Base-by-base conservation (phyloP, 306 rosid species). In the Astragalus membranaceus region DNA sequence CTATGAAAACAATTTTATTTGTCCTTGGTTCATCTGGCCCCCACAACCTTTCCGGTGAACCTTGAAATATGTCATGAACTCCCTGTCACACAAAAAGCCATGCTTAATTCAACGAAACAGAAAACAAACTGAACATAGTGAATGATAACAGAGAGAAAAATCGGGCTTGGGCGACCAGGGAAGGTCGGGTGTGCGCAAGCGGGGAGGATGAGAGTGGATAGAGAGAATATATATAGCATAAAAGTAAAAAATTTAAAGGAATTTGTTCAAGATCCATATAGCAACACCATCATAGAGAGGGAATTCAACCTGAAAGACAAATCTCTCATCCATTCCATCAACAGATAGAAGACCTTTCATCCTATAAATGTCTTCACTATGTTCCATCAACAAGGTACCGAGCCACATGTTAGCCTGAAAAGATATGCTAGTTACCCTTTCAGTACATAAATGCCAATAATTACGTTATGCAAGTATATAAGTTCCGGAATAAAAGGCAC, bases 61-160 rank as follows among this genome's bases (percentile, higher is more conserved):
- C 98, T 90, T 90, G 97, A 83, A 94, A 94, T 75, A 94, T 90
- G 82, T 94, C 98, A 67, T 94, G 98, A 69, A 90, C 98, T 53
- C 97, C 98, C 98, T 94, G 88, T 72, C 64, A 63, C 75, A 69
- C 47, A 72, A 60, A 76, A 72, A 37, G 9, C 14, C 8, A 62
- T 6, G 64, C 14, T 54, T 73, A 59, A 37, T 67, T 68, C 10
- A 41, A 10, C 5, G 10, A 70, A 57, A 44, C 69, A 30, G 52
- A 33, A 41, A 10, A 3, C 6, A 70, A 57, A 44, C 65, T 37
- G 52, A 33, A 56, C 26, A 56, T 4, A 12, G 43, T 59, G 17
- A 9, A 58, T 3, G 37, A 58, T 41, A 49, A 23, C 12, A 56
- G 30, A 14, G 29, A 69, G 53, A 58, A 51, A 33, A 37, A 46